A percentile compares a stretch with the other conserved stretches of the same genome.
phyloP scores from a whole-genome alignment of 2,329 filamentous ascomycete species.

The Fusarium pilosicola region DNA sequence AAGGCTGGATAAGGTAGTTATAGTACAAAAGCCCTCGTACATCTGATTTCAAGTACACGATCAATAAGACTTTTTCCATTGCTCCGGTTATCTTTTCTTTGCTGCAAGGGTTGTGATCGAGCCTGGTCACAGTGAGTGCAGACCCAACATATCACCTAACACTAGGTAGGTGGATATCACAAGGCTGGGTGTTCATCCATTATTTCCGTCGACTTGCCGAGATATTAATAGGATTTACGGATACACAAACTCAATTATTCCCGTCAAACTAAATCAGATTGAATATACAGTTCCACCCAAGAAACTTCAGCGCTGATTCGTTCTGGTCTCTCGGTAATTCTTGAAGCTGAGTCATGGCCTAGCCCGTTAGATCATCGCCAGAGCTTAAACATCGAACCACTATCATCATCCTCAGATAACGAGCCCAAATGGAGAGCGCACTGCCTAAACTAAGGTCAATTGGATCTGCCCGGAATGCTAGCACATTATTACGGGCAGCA shows the following conservation, averaged over 20 bases:
- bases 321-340: not conserved
- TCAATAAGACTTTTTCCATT: not conserved
- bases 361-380: not conserved
- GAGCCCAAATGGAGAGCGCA: slow-evolving; percentile 40
- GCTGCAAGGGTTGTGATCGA: not conserved
- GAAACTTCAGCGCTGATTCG: slow-evolving; percentile 18
- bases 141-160: not conserved
- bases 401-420: slow-evolving; percentile 2
- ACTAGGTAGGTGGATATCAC: too few relatives aligned
- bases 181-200: not conserved
- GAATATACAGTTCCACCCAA: not conserved
- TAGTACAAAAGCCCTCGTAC: not conserved
- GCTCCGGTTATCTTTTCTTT: not conserved
- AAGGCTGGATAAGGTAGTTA: not conserved
- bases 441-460: slow-evolving; percentile 37
- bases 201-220: not conserved
- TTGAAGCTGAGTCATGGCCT: slow-evolving; percentile 12
- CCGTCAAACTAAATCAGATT: not conserved
- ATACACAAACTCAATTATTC: not conserved
- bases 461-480: slow-evolving; percentile 17
- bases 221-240: not conserved
- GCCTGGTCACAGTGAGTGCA: not conserved
- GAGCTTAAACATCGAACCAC: slow-evolving; percentile 27
- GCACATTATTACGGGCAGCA: slow-evolving; percentile 26
- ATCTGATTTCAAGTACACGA: not conserved